Evolutionary conservation across 2,329 filamentous ascomycete genomes (phyloP).

Genomic region (Cordyceps javanica): DNA sequence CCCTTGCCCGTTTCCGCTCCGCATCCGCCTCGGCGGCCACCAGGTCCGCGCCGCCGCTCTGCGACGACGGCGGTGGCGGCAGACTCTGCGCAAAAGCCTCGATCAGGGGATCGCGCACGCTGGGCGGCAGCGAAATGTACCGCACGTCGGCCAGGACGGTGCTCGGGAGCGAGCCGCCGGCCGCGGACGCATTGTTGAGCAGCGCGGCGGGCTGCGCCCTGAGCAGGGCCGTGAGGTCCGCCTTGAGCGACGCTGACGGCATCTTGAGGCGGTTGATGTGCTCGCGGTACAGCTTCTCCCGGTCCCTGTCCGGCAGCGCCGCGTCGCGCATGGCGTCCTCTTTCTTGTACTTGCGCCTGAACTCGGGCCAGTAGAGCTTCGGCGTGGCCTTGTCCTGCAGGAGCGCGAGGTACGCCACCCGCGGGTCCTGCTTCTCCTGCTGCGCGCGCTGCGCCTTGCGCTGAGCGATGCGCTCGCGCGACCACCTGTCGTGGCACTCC

Average conservation of each 20-base stretch:
- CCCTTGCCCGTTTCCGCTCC: constrained; percentile 41
- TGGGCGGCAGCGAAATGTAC: constrained; percentile 60
- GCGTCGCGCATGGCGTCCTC: constrained; percentile 74
- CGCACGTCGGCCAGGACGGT: constrained; percentile 60
- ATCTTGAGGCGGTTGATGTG: constrained; percentile 62
- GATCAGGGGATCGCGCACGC: constrained; percentile 57
- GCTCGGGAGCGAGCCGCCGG: constrained; percentile 54
- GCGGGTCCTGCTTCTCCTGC: constrained; percentile 76
- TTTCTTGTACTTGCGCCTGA: constrained; percentile 82
- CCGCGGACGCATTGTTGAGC: constrained; percentile 54
- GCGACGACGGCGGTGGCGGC: constrained; percentile 50
- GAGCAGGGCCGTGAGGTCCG: constrained; percentile 61
- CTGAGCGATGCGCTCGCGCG: constrained; percentile 64
- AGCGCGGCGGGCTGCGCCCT: constrained; percentile 50
- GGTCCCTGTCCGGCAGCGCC: constrained; percentile 65
- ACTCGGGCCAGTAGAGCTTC: constrained; percentile 96
- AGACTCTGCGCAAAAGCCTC: constrained; percentile 61
- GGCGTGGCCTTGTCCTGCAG: constrained; percentile 76
- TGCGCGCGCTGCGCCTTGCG: constrained; percentile 67
- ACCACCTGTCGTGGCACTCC: constrained; percentile 82
- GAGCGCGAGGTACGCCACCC: constrained; percentile 74
- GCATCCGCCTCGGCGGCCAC: constrained; percentile 41
- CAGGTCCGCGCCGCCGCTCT: constrained; percentile 39
- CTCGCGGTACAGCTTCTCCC: constrained; percentile 74
- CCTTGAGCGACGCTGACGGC: constrained; percentile 58